Base-by-base conservation (phyloP, 1,284 basidiomycete genomes). In the Veloboletus limbatus region DNA sequence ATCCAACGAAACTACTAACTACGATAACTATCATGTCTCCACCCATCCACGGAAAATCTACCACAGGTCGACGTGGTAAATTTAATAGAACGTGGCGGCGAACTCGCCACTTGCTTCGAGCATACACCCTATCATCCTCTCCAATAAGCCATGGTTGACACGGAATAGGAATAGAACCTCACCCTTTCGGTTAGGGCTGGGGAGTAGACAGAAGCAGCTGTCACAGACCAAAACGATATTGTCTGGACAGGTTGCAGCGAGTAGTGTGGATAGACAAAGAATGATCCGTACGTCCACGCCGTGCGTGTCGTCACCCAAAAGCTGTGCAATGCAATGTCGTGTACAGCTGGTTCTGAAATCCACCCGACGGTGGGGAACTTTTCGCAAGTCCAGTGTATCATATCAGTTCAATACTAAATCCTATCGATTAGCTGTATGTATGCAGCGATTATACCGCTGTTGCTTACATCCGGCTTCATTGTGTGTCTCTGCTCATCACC, bases 301-400 rank as follows among this genome's bases (percentile, higher is more conserved):
- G 32, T 16, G 40, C 17, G 38, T 34, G 47, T 46, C 47, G 41
- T 40, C 49, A 32, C 51, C 41, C 26, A 39, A 43, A 61, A 35
- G 56, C 61, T 57, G 61, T 60, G 61, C 49, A 50, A 33, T 60
- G 61, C 49, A 50, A 33, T 17, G 44, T 46, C 47, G 42, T 61
- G 45, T 20, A 32, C 42, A n/a, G 30, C 34, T 24, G 14, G 31
- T 31, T 30, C 38, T 36, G 40, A 36, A 53, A 43, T n/a, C 28
- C 38, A 43, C 31, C 44, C 37, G 43, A 56, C 37, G 22, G 13
- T 24, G 18, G 8, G 17, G 17, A 51, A 39, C 31, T 14, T 20
- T 44, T 13, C 41, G 21, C 36, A 35, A n/a, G 30, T 20, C 25
- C 17, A 33, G 27, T 24, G 32, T 27, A 14, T 20, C 27, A 46